Evolutionary conservation across 2,329 filamentous ascomycete species (phyloP).

Genomic region (Grosmannia clavigera): DNA sequence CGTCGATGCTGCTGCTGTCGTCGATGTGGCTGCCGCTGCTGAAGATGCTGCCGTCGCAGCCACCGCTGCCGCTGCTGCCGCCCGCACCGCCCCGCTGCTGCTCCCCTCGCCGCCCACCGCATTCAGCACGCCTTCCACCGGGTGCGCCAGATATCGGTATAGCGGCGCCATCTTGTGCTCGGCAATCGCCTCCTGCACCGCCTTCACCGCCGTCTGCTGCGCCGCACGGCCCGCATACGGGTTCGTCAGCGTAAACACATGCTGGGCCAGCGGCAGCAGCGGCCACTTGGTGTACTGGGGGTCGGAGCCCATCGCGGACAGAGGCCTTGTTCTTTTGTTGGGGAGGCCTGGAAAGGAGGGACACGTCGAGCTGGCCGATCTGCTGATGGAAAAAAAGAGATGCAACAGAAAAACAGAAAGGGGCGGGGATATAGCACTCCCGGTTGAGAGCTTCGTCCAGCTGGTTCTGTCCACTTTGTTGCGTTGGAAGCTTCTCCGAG

Average conservation of each 20-base stretch:
- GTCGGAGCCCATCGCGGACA: slow-evolving; percentile 55
- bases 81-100: slow-evolving; percentile 22
- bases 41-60: neutral
- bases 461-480: neutral
- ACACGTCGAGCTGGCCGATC: neutral
- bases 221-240: slow-evolving; percentile 52
- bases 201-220: slow-evolving; percentile 61
- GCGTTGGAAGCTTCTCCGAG: neutral
- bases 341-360: neutral
- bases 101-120: slow-evolving; percentile 38
- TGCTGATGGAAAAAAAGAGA: neutral
- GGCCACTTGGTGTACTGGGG: slow-evolving; percentile 80
- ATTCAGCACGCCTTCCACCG: slow-evolving; percentile 72
- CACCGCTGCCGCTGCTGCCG: neutral
- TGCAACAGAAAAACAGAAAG: neutral
- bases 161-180: slow-evolving; percentile 81
- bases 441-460: neutral
- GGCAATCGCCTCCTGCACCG: slow-evolving; percentile 68
- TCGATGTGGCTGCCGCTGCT: neutral
- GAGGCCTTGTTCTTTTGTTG: neutral
- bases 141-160: slow-evolving; percentile 74
- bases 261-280: slow-evolving; percentile 67
- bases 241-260: slow-evolving; percentile 80
- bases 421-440: neutral
- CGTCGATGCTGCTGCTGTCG: neutral